Evolutionary conservation across 768 basidiomycete genomes (phyloP), one percentile per base, ranked within the genome.

Genomic region (Saitozyma sp.): DNA sequence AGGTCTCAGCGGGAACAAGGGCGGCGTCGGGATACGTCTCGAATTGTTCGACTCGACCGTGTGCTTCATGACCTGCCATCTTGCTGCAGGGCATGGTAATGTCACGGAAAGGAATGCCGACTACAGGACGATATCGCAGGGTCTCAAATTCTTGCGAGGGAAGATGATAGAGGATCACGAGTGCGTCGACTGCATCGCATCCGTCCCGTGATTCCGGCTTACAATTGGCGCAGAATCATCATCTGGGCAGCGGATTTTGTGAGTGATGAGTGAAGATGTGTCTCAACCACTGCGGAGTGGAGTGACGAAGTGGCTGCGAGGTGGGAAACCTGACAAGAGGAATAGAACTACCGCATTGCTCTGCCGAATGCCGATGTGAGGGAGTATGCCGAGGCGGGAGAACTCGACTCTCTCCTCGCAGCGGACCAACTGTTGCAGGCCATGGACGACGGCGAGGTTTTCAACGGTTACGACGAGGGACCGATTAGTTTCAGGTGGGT

Each of bases 11-110:
- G 96, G 78, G 16, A 77, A 79, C 59, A 79, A 99, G 81, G 96
- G 96, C 17, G 96, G 92, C 1, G 90, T 95, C 11, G 93, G 89
- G 7, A 91, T 99, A 66, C 88, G 96, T 11, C 82, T 99, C 55
- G 90, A 98, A 38, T 91, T 91, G 71, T 84, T 90, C 67, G 92
- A 94, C 74, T 90, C 94, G 9, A 89, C 86, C 59, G 89, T 97
- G 71, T 99, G 96, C 80, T 94, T 98, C 81, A 78, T 99, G 65
- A 97, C 95, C 9, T 92, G 91, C 4, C 96, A 98, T 79, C 84
- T 98, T 48, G 94, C 96, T 14, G 94, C 96, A n/a, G 96, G 96
- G 8, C 93, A 96, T 73, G 75, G 84, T 7, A 95, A 95, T 71
- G 83, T 92, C 4, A 88, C 89, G 41, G 96, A 98, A 76, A 85